Conservation (phyloP, 176 grass and related monocot species). For the Dendrocalamus sinicus region DNA sequence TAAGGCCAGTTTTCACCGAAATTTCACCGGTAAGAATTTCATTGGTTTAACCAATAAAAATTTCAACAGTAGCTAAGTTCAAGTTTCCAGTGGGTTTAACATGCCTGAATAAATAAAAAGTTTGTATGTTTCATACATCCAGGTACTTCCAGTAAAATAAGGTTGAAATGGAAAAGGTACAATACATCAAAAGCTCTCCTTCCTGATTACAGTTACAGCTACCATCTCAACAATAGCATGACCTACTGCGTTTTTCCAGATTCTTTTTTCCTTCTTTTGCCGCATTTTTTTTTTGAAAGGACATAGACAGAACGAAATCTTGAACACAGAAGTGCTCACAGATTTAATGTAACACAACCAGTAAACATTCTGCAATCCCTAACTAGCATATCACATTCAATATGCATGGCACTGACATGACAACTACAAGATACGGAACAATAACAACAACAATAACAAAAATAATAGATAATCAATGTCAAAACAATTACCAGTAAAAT, state of each 20-base stretch:
- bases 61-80: slow-evolving; percentile 11
- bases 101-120: slow-evolving; percentile 13
- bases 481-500: slow-evolving; percentile 20
- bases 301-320: slow-evolving; percentile 15
- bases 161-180: neutral
- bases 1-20: too few species aligned
- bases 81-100: slow-evolving; percentile 9
- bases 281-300: slow-evolving; percentile 1
- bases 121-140: neutral
- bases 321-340: slow-evolving; percentile 4
- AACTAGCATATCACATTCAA: slow-evolving; percentile 22
- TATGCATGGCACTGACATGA: slow-evolving; percentile 3
- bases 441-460: slow-evolving; percentile 3
- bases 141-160: slow-evolving; percentile 19
- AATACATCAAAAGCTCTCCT: slow-evolving; percentile 6
- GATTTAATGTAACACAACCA: neutral
- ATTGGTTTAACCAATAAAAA: slow-evolving; percentile 28
- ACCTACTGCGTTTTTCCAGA: slow-evolving; percentile 17
- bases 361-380: slow-evolving; percentile 2
- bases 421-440: slow-evolving; percentile 16
- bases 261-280: neutral
- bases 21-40: too few species aligned
- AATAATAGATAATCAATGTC: slow-evolving; percentile 12
- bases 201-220: slow-evolving; percentile 6
- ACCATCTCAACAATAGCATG: neutral